Percentiles rank a stretch among this genome's conserved stretches.
phyloP scores from a whole-genome alignment of 306 rosid genomes.

The Vigna unguiculata region DNA sequence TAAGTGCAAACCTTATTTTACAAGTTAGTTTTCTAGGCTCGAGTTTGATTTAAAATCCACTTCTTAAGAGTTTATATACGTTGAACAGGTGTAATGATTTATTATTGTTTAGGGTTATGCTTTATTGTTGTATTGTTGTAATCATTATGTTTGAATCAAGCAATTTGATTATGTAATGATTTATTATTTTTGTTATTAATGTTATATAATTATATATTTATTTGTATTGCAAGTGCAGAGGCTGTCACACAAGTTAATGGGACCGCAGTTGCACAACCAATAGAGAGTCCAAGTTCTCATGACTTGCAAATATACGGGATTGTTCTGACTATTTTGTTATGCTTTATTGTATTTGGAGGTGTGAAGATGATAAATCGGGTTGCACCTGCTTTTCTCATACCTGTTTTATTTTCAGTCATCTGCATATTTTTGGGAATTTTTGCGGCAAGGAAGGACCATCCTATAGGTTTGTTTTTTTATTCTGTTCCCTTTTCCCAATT shows the following conservation, averaged over 20 bases:
- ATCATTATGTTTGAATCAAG: slow-evolving; percentile 34
- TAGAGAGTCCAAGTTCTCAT: slow-evolving; percentile 78
- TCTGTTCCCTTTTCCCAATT: slow-evolving; percentile 14
- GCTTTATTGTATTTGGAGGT: slow-evolving; percentile 99
- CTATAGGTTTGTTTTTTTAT: slow-evolving; percentile 65
- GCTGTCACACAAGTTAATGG: slow-evolving; percentile 79
- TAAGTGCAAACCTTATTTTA: no score
- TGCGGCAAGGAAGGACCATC: slow-evolving; percentile 74
- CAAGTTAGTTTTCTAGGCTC: no score
- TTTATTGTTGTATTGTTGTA: background rate
- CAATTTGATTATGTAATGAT: slow-evolving; percentile 27
- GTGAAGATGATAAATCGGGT: slow-evolving; percentile 98
- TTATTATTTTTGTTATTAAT: background rate
- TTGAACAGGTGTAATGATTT: slow-evolving; percentile 9
- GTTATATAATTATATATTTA: slow-evolving; percentile 29
- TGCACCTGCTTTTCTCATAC: slow-evolving; percentile 96
- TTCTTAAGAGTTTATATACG: no score
- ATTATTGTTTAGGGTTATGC: background rate
- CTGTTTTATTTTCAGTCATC: slow-evolving; percentile 82
- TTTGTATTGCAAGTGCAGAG: slow-evolving; percentile 66
- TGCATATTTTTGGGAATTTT: slow-evolving; percentile 86
- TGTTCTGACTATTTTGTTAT: slow-evolving; percentile 86
- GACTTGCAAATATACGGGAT: slow-evolving; percentile 98
- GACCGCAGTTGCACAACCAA: slow-evolving; percentile 63
- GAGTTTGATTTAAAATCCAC: no score